Conservation (phyloP, 768 basidiomycete species). For the Podaxis mareebaensis region DNA sequence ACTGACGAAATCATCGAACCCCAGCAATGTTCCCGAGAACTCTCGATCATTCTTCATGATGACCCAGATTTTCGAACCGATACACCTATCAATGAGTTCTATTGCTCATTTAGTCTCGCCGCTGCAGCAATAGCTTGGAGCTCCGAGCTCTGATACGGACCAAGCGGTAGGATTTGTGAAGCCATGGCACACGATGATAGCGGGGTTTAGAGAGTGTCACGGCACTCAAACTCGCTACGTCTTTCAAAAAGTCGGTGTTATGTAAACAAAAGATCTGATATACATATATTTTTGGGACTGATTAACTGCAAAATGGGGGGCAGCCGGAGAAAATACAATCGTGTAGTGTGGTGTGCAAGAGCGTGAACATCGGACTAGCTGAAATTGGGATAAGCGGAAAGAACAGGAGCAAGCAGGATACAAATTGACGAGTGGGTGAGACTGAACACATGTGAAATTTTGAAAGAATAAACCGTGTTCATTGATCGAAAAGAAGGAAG, state of each 20-base stretch:
- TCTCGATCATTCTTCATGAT: slow-evolving; percentile 98
- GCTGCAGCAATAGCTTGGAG: not conserved
- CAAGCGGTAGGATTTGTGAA: slow-evolving; percentile 92
- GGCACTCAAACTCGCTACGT: not conserved
- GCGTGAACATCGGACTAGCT: not conserved
- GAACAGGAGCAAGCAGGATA: slow-evolving; percentile 15
- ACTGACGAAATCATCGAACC: slow-evolving; percentile 99
- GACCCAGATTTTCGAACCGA: slow-evolving; percentile 96
- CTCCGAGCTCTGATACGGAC: slow-evolving; percentile 33
- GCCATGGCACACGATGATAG: slow-evolving; percentile 54
- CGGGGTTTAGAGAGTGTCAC: not conserved
- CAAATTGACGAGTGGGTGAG: slow-evolving; percentile 13
- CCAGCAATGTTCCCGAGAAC: slow-evolving; percentile 91
- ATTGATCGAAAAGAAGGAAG: not conserved
- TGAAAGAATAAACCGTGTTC: slow-evolving; percentile 6
- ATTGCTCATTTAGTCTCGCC: slow-evolving; percentile 8
- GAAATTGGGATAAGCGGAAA: not conserved
- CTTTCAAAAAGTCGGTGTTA: slow-evolving; percentile 4
- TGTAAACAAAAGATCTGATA: slow-evolving; percentile 12
- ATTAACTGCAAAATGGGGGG: not conserved
- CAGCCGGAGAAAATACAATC: slow-evolving; percentile 17
- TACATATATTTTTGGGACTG: not conserved
- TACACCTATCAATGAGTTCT: slow-evolving; percentile 98
- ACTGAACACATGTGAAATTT: not conserved
- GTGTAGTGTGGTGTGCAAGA: slow-evolving; percentile 7